These are phyloP conservation scores for Salpingoeca rosetta DNA, from an alignment of 78 protist species.

Conservation along the genomic window DNA sequence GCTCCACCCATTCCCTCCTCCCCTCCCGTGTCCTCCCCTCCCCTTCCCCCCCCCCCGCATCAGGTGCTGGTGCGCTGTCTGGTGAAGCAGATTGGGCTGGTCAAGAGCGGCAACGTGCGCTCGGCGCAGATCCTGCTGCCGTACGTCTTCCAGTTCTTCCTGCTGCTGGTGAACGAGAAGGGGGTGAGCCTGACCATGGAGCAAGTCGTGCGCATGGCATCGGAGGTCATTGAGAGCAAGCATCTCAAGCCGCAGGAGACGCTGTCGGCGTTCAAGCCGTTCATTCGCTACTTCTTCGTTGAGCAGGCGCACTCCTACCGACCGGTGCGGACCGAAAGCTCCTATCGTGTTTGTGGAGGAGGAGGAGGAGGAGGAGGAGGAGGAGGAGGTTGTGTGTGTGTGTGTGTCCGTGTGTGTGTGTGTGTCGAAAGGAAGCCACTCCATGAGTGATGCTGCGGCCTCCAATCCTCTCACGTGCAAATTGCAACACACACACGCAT, in stretches of 20 bases:
- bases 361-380: too few relatives aligned
- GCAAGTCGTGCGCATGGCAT: not conserved
- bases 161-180: not conserved
- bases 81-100: not conserved
- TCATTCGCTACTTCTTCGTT: not conserved
- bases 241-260: not conserved
- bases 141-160: slow-evolving; percentile 2
- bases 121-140: not conserved
- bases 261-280: not conserved
- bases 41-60: not conserved
- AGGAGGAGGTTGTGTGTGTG: too few relatives aligned
- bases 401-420: too few relatives aligned
- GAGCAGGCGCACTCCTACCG: not conserved
- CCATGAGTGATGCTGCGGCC: too few relatives aligned
- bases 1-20: too few relatives aligned
- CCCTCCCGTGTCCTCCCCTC: too few relatives aligned
- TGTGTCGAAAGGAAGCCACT: too few relatives aligned
- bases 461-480: too few relatives aligned
- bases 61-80: not conserved
- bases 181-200: not conserved
- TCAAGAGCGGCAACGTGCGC: not conserved
- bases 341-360: too few relatives aligned
- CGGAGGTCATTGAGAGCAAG: not conserved
- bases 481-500: too few relatives aligned
- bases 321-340: too few relatives aligned